Evolutionary conservation across 2,329 filamentous ascomycete genomes (phyloP), one percentile per base, ranked within the genome.

Genomic region (Verticillium klebahnii): DNA sequence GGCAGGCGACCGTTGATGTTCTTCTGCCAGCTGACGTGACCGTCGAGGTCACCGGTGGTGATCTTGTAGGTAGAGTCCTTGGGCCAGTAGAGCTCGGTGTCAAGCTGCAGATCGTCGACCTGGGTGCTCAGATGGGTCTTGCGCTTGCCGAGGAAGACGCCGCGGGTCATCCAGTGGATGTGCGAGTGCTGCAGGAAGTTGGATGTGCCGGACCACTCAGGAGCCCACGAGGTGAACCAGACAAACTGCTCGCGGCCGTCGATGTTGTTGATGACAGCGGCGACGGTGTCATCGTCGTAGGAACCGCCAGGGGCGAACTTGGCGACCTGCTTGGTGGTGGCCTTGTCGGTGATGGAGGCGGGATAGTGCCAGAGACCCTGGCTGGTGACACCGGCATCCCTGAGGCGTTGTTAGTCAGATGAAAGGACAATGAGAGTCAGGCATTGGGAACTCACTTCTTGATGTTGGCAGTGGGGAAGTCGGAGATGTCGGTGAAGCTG

Each of bases 51-150:
- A 7, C 70, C 71, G 7, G 77, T 68, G 36, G 74, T 75, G 64
- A 83, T 74, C 23, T 82, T 80, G 74, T 83, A 88, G 6, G 73
- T 76, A 0, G 71, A 74, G 6, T 77, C 78, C n/a, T 67, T 65
- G 1, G 84, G 83, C 19, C 71, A 67, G 69, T 84, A 85, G 39
- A 84, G 75, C 12, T 77, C 77, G 3, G 80, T 79, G 40, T 77
- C 74, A 23, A 89, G 74, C 66, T 87, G 84, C 76, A 89, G 84
- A 66, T 89, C 86, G 67, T 89, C 86, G 36, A 88, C 81, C 67
- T 87, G 84, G 14, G 83, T 81, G 72, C 75, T 82, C 39, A 86
- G 71, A 64, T 85, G 80, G 40, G 82, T 75, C 64, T 84, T 79
- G 60, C 83, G 79, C 69, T 83, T 81, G n/a, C 84, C 84, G 11